These are phyloP conservation scores for Leccinum subfulvum DNA, from an alignment of 1,284 basidiomycete genomes.

Conservation along the genomic window DNA sequence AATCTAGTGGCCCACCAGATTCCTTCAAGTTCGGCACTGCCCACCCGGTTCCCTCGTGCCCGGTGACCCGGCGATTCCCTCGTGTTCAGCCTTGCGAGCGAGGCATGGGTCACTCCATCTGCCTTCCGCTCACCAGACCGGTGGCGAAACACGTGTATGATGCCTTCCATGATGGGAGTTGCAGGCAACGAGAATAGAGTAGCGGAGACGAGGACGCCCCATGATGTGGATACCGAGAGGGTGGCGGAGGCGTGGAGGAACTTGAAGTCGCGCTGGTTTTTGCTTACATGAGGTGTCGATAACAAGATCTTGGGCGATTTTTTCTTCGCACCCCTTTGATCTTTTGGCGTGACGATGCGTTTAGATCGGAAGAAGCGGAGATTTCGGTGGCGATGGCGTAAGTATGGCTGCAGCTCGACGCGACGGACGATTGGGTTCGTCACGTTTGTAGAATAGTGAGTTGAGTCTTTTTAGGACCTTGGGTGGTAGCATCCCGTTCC, in stretches of 20 bases:
- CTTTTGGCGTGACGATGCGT: constrained; percentile 17
- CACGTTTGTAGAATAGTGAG: constrained; percentile 93
- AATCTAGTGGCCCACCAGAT: too few species aligned
- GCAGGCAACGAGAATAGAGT: constrained; percentile 19
- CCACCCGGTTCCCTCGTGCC: too few species aligned
- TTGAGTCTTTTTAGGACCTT: constrained; percentile 14
- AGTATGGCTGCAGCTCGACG: constrained; percentile 91
- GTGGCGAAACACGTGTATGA: constrained; percentile 88
- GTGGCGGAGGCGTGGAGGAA: constrained; percentile 89
- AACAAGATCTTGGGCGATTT: constrained; percentile 46
- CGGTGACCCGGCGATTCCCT: constrained; percentile 36
- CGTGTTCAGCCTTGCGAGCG: constrained; percentile 48
- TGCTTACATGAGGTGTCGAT: constrained; percentile 57
- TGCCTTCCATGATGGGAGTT: constrained; percentile 39
- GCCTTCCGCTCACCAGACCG: constrained; percentile 86
- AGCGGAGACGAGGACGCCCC: constrained; percentile 41
- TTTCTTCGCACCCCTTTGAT: constrained; percentile 16
- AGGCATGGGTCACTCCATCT: constrained; percentile 60
- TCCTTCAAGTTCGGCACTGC: too few species aligned
- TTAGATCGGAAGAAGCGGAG: constrained; percentile 75
- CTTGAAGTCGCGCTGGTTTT: constrained; percentile 64
- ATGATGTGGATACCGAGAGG: constrained; percentile 51
- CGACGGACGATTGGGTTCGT: constrained; percentile 89
- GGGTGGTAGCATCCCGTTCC: constrained; percentile 10
- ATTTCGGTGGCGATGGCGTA: constrained; percentile 73